Base-by-base conservation (phyloP, 352 stramenopile species). In the Phytophthora cryptogea region DNA sequence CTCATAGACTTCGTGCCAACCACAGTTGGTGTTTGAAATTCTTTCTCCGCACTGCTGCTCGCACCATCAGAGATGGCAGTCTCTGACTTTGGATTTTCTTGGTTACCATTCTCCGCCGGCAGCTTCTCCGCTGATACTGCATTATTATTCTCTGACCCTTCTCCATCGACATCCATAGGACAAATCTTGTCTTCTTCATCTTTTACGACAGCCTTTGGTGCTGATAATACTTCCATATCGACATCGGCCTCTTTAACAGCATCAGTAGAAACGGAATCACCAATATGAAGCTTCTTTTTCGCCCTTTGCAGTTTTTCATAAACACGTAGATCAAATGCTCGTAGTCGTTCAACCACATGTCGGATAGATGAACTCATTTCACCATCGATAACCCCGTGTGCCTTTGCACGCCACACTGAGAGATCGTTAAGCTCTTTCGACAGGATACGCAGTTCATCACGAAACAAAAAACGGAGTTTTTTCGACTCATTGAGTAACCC, bases 391-490 rank as follows among this genome's bases (percentile, higher is more conserved):
- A 77, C 65, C 36, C 79, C 62, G 11, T 73, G 69, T 3, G 83
- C 83, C 52, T 88, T 90, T 13, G 54, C 59, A 59, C 89, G 80
- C 87, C 87, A 96, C 3, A 43, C 16, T 0, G 14, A 69, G 9
- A 94, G 63, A 52, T 92, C 83, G 30, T 83, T 78, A 11, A 95
- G 54, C 53, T 96, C 87, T 53, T 86, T 91, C 3, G 63, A 67
- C 8, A 94, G 61, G 37, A 90, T 89, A n/a, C 71, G 71, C 28
- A 90, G 55, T 35, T 96, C 87, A 13, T 94, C 81, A 8, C 78
- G 76, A 68, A 96, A 96, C 14, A 75, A 50, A 54, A 95, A 96
- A 10, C 60, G 71, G 7, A 96, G 45, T 8, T 37, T 40, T 13
- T 67, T 79, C 2, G 83, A 88, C 40, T 95, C 81, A 3, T 72